A percentile compares a stretch with the other conserved stretches of the same genome.
These are phyloP conservation scores for Capillidium heterosporum DNA, from an alignment of 371 early-diverging fungal genomes.

Conservation along the genomic window DNA sequence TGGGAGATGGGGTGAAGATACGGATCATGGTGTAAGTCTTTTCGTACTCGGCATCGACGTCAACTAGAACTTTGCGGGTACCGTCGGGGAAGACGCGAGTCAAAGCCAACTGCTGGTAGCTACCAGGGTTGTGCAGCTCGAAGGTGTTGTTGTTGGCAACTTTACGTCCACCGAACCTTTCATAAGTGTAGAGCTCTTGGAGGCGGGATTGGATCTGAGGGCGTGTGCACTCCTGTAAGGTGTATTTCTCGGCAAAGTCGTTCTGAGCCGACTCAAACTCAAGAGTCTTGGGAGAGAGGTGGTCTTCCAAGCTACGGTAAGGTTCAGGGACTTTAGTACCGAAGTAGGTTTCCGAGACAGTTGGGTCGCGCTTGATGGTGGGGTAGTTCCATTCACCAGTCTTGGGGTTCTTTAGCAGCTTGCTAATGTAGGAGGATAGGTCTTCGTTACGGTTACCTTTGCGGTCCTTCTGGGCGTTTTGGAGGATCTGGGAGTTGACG, in stretches of 20 bases:
- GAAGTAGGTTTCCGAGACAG: not conserved
- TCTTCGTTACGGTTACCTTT: too few species aligned
- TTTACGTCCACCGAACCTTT: constrained; percentile 11
- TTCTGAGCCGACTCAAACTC: constrained; percentile 4
- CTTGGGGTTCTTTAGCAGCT: too few species aligned
- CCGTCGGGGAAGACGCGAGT: not conserved
- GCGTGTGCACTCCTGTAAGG: not conserved
- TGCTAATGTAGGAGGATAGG: too few species aligned
- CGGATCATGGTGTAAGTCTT: constrained; percentile 14
- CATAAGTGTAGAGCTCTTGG: not conserved
- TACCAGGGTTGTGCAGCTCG: constrained; percentile 37
- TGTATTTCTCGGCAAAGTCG: not conserved
- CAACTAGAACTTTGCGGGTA: not conserved
- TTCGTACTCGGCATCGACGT: constrained; percentile 13
- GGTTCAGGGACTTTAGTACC: constrained; percentile 17
- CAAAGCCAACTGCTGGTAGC: constrained; percentile 18
- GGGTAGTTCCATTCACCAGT: too few species aligned
- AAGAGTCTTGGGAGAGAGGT: constrained; percentile 22
- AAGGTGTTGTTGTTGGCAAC: constrained; percentile 24
- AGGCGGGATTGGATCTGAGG: not conserved
- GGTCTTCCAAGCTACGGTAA: constrained; percentile 32
- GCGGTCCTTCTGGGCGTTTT: too few species aligned
- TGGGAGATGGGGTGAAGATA: constrained; percentile 25
- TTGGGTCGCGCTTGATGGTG: too few species aligned
- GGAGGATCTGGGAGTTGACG: too few species aligned